Conservation (phyloP, 2,329 filamentous ascomycete species). For the Pyrenochaeta sp. region DNA sequence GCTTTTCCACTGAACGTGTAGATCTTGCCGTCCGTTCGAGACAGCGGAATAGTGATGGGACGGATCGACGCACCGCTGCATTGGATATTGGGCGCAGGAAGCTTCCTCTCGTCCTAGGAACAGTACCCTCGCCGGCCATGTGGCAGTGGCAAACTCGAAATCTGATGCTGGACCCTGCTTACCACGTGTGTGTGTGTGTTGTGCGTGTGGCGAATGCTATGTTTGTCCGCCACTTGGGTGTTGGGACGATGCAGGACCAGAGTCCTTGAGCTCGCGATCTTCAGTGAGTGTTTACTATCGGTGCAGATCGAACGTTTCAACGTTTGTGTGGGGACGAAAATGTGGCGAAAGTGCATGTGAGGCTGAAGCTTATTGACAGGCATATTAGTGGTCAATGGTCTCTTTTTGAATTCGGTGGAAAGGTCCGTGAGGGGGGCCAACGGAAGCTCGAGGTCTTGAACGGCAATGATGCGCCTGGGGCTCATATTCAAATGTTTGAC, state of each 20-base stretch:
- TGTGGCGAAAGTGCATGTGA: background rate
- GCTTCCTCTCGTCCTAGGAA: background rate
- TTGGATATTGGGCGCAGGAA: constrained; percentile 9
- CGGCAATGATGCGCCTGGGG: no score
- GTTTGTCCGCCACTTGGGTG: constrained; percentile 1
- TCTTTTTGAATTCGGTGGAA: no score
- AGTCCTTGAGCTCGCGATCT: background rate
- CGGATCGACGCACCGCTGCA: constrained; percentile 10
- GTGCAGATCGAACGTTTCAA: background rate
- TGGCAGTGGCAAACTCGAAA: constrained; percentile 12
- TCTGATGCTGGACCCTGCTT: background rate
- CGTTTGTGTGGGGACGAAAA: background rate
- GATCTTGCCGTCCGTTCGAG: constrained; percentile 1
- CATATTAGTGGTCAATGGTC: no score
- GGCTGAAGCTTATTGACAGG: no score
- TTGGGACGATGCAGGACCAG: background rate
- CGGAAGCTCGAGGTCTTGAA: no score
- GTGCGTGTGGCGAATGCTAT: constrained; percentile 10
- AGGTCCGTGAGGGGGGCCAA: no score
- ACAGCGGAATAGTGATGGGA: constrained; percentile 2
- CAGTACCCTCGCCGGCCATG: constrained; percentile 10
- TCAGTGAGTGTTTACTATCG: background rate
- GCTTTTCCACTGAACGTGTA: background rate
- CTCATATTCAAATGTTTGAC: no score
- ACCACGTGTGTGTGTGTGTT: constrained; percentile 1